Base-by-base conservation (phyloP, 441 rosid species). In the Populus trichocarpa region DNA sequence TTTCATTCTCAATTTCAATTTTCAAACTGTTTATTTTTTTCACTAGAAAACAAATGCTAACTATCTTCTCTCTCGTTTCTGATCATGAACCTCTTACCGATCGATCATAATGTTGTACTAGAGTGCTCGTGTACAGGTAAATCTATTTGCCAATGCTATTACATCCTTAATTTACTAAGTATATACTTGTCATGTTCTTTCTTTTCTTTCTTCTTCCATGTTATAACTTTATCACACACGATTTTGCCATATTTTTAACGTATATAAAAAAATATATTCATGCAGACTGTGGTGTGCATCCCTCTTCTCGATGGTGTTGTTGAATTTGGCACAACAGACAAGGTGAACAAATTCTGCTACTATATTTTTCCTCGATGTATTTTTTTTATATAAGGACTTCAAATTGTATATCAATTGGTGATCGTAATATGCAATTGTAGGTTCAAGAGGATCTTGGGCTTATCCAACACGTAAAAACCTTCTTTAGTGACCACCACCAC, bases 111-210 rank as follows among this genome's bases (percentile, higher is more conserved):
- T 23, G 28, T 18, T 63, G 68, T 68, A 67, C 33, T 26, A 95
- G 99, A 96, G 97, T 76, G 97, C 99, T 73, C 87, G 87, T 42
- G 73, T 96, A 46, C 97, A 95, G 97, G 99, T 92, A 77, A 79
- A 66, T 5, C 14, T 28, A 33, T 32, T 69, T 70, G 13, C 28
- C 20, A 12, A 32, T 67, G 3, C 12, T 18, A 23, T 33, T 22
- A 3, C 26, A 9, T 12, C 28, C 2, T 32, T 26, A 26, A 26
- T 1, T 5, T 69, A 1, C 68, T 2, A 5, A 8, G 70, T 6
- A 6, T 5, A 40, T 40, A 40, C 50, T 40, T 40, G 50, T 13
- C 50, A 40, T 12, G 50, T 28, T 11, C 74, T 63, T 71, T 50
- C 72, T 42, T 40, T n/a, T 35, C 33, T 68, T 67, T 67, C n/a